Conservation (phyloP, 1,284 basidiomycete genomes). For the Caloboletus firmus region DNA sequence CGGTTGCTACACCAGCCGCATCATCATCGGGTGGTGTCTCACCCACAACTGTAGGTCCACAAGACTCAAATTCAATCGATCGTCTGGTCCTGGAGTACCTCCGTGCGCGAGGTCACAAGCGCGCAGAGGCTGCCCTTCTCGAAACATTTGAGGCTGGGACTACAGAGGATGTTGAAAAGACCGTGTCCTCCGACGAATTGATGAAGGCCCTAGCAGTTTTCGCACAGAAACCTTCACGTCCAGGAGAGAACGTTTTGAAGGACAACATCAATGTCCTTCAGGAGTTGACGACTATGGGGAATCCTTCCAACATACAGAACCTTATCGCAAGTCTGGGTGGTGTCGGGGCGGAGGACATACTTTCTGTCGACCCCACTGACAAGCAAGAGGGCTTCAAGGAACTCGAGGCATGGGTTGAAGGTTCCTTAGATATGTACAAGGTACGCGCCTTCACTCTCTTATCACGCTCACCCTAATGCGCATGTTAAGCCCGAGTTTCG, state of each 20-base stretch:
- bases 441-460: slow-evolving; percentile 40
- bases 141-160: slow-evolving; percentile 63
- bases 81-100: slow-evolving; percentile 83
- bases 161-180: slow-evolving; percentile 50
- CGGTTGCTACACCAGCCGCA: slow-evolving; percentile 44
- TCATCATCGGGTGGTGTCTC: slow-evolving; percentile 37
- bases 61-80: slow-evolving; percentile 49
- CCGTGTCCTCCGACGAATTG: slow-evolving; percentile 61
- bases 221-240: slow-evolving; percentile 59
- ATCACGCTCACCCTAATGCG: slow-evolving; percentile 8
- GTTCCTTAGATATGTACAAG: slow-evolving; percentile 83
- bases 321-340: slow-evolving; percentile 73
- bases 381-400: slow-evolving; percentile 86
- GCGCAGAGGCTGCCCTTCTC: slow-evolving; percentile 68
- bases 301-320: slow-evolving; percentile 67
- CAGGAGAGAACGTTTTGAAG: slow-evolving; percentile 67
- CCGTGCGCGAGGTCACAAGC: slow-evolving; percentile 75
- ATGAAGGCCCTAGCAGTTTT: slow-evolving; percentile 65
- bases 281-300: slow-evolving; percentile 63
- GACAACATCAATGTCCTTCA: slow-evolving; percentile 63
- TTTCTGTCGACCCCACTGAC: slow-evolving; percentile 85
- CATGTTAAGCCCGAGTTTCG: slow-evolving; percentile 80
- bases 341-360: slow-evolving; percentile 79
- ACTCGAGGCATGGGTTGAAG: slow-evolving; percentile 92
- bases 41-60: slow-evolving; percentile 30